Conservation (phyloP, 176 grass and related monocot genomes). For the Aechmea fasciata region DNA sequence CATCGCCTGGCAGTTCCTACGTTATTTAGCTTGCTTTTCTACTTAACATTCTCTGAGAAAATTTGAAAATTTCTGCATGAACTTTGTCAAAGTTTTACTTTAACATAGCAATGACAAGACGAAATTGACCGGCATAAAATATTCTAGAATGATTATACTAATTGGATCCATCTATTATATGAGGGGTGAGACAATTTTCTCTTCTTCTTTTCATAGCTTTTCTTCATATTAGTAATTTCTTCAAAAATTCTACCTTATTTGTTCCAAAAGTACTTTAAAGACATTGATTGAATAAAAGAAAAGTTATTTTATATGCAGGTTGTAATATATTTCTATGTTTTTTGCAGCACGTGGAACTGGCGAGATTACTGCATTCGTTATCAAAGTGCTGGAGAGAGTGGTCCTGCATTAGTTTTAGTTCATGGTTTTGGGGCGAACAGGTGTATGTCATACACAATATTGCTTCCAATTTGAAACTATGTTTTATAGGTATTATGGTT, state of each 20-base stretch:
- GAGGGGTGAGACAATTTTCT: too few species aligned
- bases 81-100: too few species aligned
- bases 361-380: constrained; percentile 70
- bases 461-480: constrained; percentile 9
- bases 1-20: too few species aligned
- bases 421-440: constrained; percentile 94
- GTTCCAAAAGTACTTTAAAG: not conserved
- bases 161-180: too few species aligned
- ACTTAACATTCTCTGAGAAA: too few species aligned
- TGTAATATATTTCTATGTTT: not conserved
- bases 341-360: constrained; percentile 62
- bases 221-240: too few species aligned
- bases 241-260: not conserved
- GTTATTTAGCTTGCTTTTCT: too few species aligned
- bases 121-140: too few species aligned
- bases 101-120: too few species aligned
- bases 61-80: too few species aligned
- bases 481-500: not conserved
- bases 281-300: not conserved
- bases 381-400: constrained; percentile 50
- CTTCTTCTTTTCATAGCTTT: too few species aligned
- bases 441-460: constrained; percentile 26
- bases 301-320: not conserved
- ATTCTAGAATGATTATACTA: too few species aligned
- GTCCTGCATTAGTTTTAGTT: constrained; percentile 74